Conservation (phyloP, 805 yeast genomes). For the Tetrapisispora iriomotensis region DNA sequence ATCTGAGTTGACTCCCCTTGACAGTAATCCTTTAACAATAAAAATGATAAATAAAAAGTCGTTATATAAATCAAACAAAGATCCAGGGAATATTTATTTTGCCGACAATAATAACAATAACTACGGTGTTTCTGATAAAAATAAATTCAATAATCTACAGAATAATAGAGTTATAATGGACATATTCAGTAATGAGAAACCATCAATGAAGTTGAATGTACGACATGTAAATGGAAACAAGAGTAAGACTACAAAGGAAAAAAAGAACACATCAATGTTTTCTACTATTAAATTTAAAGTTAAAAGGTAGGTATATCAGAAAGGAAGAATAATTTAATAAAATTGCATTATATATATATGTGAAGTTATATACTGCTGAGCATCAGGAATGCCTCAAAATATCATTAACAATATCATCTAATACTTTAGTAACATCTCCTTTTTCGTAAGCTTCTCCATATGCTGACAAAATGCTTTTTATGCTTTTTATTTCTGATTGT, state of each 20-base stretch:
- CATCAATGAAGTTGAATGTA: background rate
- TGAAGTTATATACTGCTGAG: no score
- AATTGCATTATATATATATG: no score
- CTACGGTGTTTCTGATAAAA: background rate
- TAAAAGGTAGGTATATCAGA: no score
- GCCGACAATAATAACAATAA: no score
- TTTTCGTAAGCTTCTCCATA: slow-evolving; percentile 44
- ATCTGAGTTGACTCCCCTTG: no score
- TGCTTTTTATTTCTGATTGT: slow-evolving; percentile 32
- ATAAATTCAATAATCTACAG: background rate
- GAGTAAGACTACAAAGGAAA: background rate
- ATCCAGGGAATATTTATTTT: no score
- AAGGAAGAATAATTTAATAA: background rate
- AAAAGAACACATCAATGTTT: background rate
- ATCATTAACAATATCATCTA: slow-evolving; percentile 7
- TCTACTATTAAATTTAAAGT: slow-evolving; percentile 1
- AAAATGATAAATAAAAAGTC: background rate
- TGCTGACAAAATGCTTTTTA: slow-evolving; percentile 36
- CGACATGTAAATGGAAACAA: background rate
- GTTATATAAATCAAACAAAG: no score
- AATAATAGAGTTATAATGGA: background rate
- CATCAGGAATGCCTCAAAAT: background rate
- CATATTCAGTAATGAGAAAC: background rate
- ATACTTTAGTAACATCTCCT: slow-evolving; percentile 27
- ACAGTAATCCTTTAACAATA: background rate